Evolutionary conservation across 116 monocot species (phyloP), one percentile per base, ranked within the genome.

Genomic region (Papilionanthe hybrid): DNA sequence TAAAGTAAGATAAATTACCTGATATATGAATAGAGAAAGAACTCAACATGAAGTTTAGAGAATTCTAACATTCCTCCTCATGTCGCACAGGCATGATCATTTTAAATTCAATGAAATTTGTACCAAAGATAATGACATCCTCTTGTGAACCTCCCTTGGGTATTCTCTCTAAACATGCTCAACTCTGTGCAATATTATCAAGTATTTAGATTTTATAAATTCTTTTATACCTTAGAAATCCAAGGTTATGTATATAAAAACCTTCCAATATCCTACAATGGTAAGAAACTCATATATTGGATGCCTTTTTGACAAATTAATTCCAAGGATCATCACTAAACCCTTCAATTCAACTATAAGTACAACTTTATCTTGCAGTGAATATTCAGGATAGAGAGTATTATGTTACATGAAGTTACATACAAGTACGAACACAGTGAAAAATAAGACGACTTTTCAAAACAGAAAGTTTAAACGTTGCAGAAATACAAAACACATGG

Each of bases 1-100:
- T 15, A 42, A 77, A 81, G 9, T 50, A 73, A 78, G 48, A 43
- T 42, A 63, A 73, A 43, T 23, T 17, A 77, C 37, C n/a, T 37
- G 8, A 44, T 1, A 27, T 75, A 28, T 44, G 8, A 43, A 43
- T 22, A n/a, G 44, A 44, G 7, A 43, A 73, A 44, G 73, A 73
- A 73, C n/a, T 11, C 4, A 44, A 73, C 22, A n/a, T n/a, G 32
- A 69, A 69, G 12, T 69, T 17, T 69, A 69, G 11, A 17, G 32
- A 69, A 69, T 69, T 29, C 25, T 69, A 23, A 65, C 32, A 69
- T 37, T 2, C 68, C 0, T 11, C 15, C 30, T 69, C 9, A 4
- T 69, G 15, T 17, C 15, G 0, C 37, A 69, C 9, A 69, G 4
- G 17, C 0, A 69, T 37, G 22, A 69, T 69, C 69, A 69, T 37